Conservation (phyloP, 495 filamentous ascomycete species). For the Neurospora tetraspora region DNA sequence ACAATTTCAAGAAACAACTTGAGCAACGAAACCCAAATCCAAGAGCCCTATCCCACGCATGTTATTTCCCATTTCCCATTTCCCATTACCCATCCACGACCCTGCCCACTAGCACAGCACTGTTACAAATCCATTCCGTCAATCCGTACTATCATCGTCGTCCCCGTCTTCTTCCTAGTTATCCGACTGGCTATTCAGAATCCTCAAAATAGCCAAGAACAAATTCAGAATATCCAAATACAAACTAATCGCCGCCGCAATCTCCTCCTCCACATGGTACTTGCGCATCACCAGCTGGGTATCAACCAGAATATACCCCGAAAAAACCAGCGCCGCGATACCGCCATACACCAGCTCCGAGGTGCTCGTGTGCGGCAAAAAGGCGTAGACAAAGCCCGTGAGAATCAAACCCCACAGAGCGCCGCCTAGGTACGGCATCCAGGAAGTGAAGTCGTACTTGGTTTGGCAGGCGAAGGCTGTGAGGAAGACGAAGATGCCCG, state of each 20-base stretch:
- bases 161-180: conserved; percentile 42
- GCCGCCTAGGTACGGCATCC: conserved; percentile 93
- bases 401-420: conserved; percentile 80
- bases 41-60: neutral
- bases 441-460: conserved; percentile 94
- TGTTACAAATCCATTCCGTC: neutral
- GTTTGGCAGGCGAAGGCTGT: conserved; percentile 95
- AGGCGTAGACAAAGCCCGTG: conserved; percentile 81
- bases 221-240: conserved; percentile 97
- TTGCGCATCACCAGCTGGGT: conserved; percentile 91
- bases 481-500: conserved; percentile 85
- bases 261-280: conserved; percentile 98
- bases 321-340: conserved; percentile 76
- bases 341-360: conserved; percentile 78
- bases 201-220: conserved; percentile 85
- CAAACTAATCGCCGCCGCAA: conserved; percentile 87
- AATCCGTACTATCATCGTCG: neutral
- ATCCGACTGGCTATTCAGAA: conserved; percentile 79
- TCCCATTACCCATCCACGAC: neutral
- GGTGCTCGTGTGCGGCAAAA: conserved; percentile 70
- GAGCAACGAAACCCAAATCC: neutral
- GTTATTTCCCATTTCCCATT: neutral
- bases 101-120: neutral
- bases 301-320: conserved; percentile 87
- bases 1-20: neutral